Conservation (phyloP, 2,329 filamentous ascomycete species). For the Trichoderma sp. region DNA sequence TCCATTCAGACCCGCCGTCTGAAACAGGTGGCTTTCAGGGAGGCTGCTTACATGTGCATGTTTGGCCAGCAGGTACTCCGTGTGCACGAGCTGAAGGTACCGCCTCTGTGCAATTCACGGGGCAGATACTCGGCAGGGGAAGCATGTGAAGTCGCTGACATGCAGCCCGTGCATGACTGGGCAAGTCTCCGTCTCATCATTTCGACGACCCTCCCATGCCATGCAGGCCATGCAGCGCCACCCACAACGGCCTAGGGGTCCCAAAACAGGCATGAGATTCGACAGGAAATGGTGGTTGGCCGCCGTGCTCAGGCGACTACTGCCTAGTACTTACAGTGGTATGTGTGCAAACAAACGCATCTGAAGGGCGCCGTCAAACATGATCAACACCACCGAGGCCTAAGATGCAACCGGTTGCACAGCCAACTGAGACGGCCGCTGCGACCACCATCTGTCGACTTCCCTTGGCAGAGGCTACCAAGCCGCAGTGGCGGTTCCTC, state of each 20-base stretch:
- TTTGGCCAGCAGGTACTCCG: not conserved
- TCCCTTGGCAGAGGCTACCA: not conserved
- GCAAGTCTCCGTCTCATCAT: not conserved
- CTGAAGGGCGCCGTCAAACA: not conserved
- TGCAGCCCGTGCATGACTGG: slow-evolving; percentile 10
- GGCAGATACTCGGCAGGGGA: not conserved
- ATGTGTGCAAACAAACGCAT: not conserved
- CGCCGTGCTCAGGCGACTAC: not conserved
- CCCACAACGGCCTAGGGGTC: not conserved
- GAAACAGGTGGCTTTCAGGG: slow-evolving; percentile 12
- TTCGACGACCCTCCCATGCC: slow-evolving; percentile 10
- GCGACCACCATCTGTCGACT: not conserved
- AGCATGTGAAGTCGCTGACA: slow-evolving; percentile 11
- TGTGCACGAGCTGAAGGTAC: not conserved
- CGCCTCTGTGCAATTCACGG: not conserved
- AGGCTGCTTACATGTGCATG: slow-evolving; percentile 11
- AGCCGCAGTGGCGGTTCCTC: not conserved
- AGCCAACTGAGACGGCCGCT: not conserved
- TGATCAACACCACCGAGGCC: not conserved
- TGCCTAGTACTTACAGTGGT: too few species aligned
- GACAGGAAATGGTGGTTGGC: not conserved
- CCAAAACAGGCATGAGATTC: slow-evolving; percentile 11
- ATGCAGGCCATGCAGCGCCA: slow-evolving; percentile 13
- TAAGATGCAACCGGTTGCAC: not conserved
- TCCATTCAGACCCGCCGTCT: slow-evolving; percentile 13